These are phyloP conservation scores for Diddensiella santjacobensis DNA, from an alignment of 805 yeast species.

Conservation along the genomic window DNA sequence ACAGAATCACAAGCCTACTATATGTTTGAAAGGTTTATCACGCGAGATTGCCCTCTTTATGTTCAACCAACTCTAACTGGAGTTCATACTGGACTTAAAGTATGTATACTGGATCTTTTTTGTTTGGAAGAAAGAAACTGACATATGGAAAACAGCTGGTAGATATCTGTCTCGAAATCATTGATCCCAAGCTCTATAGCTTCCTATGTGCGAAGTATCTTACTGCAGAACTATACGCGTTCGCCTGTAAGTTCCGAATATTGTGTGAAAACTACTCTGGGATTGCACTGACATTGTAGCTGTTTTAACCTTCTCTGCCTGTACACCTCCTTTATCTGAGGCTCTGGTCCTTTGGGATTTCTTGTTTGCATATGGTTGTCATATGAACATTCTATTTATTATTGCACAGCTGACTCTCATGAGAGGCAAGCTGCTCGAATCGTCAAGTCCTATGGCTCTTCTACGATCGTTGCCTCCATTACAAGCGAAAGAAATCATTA, in stretches of 20 bases:
- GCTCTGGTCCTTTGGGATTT: slow-evolving; percentile 85
- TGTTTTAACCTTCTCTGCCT: slow-evolving; percentile 78
- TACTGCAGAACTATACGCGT: slow-evolving; percentile 82
- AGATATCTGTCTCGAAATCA: slow-evolving; percentile 64
- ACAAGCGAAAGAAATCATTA: slow-evolving; percentile 69
- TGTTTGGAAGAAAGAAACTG: neutral
- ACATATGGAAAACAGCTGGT: slow-evolving; percentile 48
- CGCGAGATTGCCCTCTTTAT: slow-evolving; percentile 68
- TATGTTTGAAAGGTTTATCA: slow-evolving; percentile 58
- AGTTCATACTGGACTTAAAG: slow-evolving; percentile 65
- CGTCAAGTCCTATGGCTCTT: slow-evolving; percentile 67
- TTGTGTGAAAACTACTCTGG: neutral
- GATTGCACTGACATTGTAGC: no score
- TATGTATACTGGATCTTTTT: slow-evolving; percentile 7
- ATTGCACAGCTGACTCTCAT: slow-evolving; percentile 77
- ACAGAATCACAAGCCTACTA: slow-evolving; percentile 86
- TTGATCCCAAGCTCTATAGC: slow-evolving; percentile 67
- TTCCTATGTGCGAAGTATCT: slow-evolving; percentile 59
- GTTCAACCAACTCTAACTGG: slow-evolving; percentile 75
- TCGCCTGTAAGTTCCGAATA: slow-evolving; percentile 36
- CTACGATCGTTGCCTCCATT: slow-evolving; percentile 69
- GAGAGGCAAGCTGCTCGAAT: slow-evolving; percentile 55
- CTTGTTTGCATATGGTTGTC: slow-evolving; percentile 84
- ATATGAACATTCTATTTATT: slow-evolving; percentile 77
- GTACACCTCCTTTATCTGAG: slow-evolving; percentile 79